Percentiles rank a stretch among this genome's conserved stretches.
Evolutionary conservation across 495 filamentous ascomycete species (phyloP).

Genomic region (Hyaloscypha bicolor): DNA sequence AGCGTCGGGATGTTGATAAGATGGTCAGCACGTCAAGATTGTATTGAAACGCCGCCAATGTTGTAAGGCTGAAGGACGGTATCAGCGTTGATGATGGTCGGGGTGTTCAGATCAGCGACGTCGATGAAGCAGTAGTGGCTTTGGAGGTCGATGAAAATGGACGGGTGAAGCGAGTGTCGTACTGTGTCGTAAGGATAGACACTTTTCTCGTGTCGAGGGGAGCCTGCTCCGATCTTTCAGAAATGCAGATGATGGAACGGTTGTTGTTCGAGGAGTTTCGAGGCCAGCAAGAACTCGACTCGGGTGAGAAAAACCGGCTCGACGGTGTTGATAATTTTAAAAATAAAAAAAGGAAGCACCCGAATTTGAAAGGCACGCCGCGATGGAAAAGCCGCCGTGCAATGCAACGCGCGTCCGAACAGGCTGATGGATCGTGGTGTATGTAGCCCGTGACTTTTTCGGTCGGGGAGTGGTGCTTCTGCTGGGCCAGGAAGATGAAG

Average conservation of each 20-base stretch:
- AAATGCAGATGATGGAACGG: slow-evolving; percentile 31
- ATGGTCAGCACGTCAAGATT: slow-evolving; percentile 17
- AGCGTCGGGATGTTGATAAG: slow-evolving; percentile 15
- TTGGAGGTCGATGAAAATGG: slow-evolving; percentile 21
- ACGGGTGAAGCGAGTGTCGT: slow-evolving; percentile 33
- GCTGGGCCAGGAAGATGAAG: slow-evolving; percentile 20
- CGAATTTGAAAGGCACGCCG: slow-evolving; percentile 22
- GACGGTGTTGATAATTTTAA: slow-evolving; percentile 21
- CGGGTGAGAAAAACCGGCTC: slow-evolving; percentile 30
- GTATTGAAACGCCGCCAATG: slow-evolving; percentile 22
- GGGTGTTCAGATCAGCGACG: slow-evolving; percentile 25
- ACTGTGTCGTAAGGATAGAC: slow-evolving; percentile 23
- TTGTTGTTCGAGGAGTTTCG: slow-evolving; percentile 36
- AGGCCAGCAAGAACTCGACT: slow-evolving; percentile 39
- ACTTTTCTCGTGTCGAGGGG: slow-evolving; percentile 23
- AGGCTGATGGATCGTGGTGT: slow-evolving; percentile 9
- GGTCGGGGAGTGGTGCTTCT: slow-evolving; percentile 8
- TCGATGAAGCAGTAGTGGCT: slow-evolving; percentile 33
- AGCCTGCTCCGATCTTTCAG: slow-evolving; percentile 35
- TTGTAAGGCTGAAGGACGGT: slow-evolving; percentile 21
- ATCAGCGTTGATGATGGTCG: slow-evolving; percentile 17
- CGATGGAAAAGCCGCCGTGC: slow-evolving; percentile 17
- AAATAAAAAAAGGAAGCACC: slow-evolving; percentile 27
- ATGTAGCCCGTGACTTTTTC: slow-evolving; percentile 6
- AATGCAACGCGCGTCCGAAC: slow-evolving; percentile 13